These are phyloP conservation scores for Colletotrichum cordylinicola DNA, from an alignment of 2,329 filamentous ascomycete genomes.

Conservation along the genomic window DNA sequence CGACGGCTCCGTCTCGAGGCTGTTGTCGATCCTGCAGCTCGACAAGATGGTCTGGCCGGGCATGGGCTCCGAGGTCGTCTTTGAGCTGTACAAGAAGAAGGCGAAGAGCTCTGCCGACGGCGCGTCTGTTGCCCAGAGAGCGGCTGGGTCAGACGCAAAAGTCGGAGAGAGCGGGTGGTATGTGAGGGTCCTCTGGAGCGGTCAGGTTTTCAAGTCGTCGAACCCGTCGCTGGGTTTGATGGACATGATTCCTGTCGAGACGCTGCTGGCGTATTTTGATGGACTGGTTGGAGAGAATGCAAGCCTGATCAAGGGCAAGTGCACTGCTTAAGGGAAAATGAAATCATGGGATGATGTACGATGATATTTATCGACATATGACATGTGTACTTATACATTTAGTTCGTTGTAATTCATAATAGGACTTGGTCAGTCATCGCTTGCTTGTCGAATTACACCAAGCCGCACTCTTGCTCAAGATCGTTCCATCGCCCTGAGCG, in stretches of 20 bases:
- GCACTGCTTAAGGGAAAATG: slow-evolving; percentile 25
- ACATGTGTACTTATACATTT: not conserved
- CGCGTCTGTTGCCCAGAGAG: not conserved
- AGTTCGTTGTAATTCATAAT: slow-evolving; percentile 10
- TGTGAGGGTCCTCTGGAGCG: slow-evolving; percentile 75
- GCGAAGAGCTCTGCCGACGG: slow-evolving; percentile 20
- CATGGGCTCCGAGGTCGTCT: slow-evolving; percentile 81
- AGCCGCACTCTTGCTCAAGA: slow-evolving; percentile 46
- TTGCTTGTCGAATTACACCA: not conserved
- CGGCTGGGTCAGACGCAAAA: not conserved
- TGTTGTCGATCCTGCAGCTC: slow-evolving; percentile 74
- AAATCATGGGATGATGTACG: slow-evolving; percentile 7
- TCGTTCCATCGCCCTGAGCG: slow-evolving; percentile 79
- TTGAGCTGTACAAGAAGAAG: slow-evolving; percentile 69
- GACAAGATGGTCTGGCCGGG: slow-evolving; percentile 85
- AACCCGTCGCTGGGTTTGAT: slow-evolving; percentile 71
- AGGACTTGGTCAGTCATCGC: not conserved
- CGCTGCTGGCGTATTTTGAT: slow-evolving; percentile 73
- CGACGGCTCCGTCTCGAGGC: slow-evolving; percentile 72
- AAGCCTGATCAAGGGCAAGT: slow-evolving; percentile 44
- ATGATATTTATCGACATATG: not conserved
- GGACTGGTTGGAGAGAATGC: slow-evolving; percentile 66
- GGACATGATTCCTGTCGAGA: slow-evolving; percentile 73
- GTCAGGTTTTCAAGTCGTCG: slow-evolving; percentile 69
- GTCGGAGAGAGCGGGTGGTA: slow-evolving; percentile 44